A percentile compares a stretch with the other conserved stretches of the same genome.
phyloP scores from a whole-genome alignment of 495 filamentous ascomycete genomes.

The Beverwykella pulmonaria region DNA sequence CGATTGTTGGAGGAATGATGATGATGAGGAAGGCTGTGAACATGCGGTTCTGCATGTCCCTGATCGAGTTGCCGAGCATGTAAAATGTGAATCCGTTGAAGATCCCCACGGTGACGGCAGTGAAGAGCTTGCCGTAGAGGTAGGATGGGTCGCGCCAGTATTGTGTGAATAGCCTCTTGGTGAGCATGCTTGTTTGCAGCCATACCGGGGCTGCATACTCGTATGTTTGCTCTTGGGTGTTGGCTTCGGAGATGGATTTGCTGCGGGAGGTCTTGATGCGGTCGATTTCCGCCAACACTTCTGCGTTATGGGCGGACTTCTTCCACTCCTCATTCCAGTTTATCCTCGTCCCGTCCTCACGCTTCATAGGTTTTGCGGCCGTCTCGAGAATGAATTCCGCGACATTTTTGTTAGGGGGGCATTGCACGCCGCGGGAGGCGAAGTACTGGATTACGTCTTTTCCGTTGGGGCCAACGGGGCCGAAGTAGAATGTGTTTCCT shows the following conservation, averaged over 20 bases:
- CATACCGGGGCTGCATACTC: constrained; percentile 67
- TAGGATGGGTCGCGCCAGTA: constrained; percentile 76
- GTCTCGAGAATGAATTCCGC: constrained; percentile 88
- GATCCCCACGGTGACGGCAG: constrained; percentile 65
- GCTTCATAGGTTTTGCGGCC: constrained; percentile 62
- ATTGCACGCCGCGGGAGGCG: constrained; percentile 60
- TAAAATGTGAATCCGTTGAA: constrained; percentile 77
- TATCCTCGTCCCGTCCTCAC: constrained; percentile 55
- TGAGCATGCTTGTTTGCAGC: constrained; percentile 63
- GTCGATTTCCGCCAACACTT: constrained; percentile 62
- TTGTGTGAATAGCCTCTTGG: constrained; percentile 66
- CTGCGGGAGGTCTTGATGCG: constrained; percentile 59
- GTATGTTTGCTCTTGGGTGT: constrained; percentile 41
- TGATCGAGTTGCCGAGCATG: constrained; percentile 65
- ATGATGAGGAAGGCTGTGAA: constrained; percentile 77
- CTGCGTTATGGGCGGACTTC: constrained; percentile 58
- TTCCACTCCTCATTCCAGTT: constrained; percentile 77
- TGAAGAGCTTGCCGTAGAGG: constrained; percentile 74
- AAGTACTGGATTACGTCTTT: constrained; percentile 68
- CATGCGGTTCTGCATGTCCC: constrained; percentile 78
- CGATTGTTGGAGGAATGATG: constrained; percentile 67
- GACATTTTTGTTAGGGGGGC: constrained; percentile 68
- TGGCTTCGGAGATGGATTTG: constrained; percentile 50
- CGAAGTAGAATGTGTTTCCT: constrained; percentile 75
- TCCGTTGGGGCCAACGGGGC: constrained; percentile 68